These are phyloP conservation scores for Thelonectria discophora DNA, from an alignment of 2,329 filamentous ascomycete species.

Conservation along the genomic window DNA sequence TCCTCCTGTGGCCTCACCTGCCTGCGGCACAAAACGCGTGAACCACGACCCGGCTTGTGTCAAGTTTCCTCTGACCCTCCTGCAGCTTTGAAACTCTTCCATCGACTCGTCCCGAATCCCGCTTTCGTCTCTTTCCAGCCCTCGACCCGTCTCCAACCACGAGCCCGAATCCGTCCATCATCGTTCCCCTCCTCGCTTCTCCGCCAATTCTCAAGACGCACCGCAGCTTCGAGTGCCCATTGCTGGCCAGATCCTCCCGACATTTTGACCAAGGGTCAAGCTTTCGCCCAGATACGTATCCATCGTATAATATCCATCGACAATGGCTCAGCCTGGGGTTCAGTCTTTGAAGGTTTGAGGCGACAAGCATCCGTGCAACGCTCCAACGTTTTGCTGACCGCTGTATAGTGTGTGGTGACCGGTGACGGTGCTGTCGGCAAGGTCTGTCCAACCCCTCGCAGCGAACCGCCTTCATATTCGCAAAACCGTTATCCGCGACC, in stretches of 20 bases:
- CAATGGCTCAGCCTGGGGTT: slow-evolving; percentile 82
- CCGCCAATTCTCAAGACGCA: slow-evolving; percentile 16
- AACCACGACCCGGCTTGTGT: slow-evolving; percentile 42
- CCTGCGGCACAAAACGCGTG: slow-evolving; percentile 45
- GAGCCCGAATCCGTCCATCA: slow-evolving; percentile 10
- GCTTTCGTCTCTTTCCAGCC: slow-evolving; percentile 22
- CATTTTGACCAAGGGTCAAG: slow-evolving; percentile 7
- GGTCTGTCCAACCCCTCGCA: slow-evolving; percentile 58
- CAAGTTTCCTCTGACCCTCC: slow-evolving; percentile 42
- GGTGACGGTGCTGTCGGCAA: slow-evolving; percentile 99
- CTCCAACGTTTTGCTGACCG: slow-evolving; percentile 41
- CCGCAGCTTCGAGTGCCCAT: slow-evolving; percentile 13
- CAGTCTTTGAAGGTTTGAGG: slow-evolving; percentile 86
- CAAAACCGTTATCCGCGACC: slow-evolving; percentile 8
- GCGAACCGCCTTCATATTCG: slow-evolving; percentile 6
- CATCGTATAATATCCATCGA: slow-evolving; percentile 30
- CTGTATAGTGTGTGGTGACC: slow-evolving; percentile 89
- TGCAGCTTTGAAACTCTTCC: slow-evolving; percentile 41
- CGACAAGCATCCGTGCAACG: slow-evolving; percentile 29
- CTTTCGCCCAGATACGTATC: slow-evolving; percentile 12
- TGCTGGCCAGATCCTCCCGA: slow-evolving; percentile 10
- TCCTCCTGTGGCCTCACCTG: slow-evolving; percentile 44
- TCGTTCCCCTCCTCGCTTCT: slow-evolving; percentile 4
- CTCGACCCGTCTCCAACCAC: slow-evolving; percentile 15
- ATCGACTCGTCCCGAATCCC: slow-evolving; percentile 16